Conservation (phyloP, 176 grass and related monocot genomes). For the Eragrostis curvula region DNA sequence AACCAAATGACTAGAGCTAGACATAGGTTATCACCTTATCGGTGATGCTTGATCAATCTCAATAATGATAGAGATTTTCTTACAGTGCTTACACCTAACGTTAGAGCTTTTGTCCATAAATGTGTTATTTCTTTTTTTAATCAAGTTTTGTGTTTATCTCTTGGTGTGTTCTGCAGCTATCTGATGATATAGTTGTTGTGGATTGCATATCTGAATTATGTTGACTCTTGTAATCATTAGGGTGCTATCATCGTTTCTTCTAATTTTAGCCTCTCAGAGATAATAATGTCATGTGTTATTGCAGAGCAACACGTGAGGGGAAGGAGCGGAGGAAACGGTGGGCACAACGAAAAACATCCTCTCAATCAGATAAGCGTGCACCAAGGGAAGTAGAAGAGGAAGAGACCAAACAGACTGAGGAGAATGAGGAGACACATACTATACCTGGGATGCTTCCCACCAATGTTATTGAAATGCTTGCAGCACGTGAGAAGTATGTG, state of each 20-base stretch:
- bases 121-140: background rate
- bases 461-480: constrained; percentile 78
- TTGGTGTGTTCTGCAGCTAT: background rate
- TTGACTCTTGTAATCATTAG: background rate
- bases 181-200: background rate
- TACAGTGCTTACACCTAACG: background rate
- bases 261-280: constrained; percentile 6
- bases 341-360: constrained; percentile 50
- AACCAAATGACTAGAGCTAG: background rate
- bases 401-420: constrained; percentile 30
- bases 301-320: constrained; percentile 36
- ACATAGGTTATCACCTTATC: background rate
- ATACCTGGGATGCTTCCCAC: constrained; percentile 81
- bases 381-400: constrained; percentile 31
- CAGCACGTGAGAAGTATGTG: constrained; percentile 94
- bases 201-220: background rate
- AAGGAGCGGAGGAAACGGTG: constrained; percentile 57
- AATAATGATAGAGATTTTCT: background rate
- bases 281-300: constrained; percentile 24
- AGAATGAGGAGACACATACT: constrained; percentile 31
- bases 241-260: background rate
- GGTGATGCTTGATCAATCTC: background rate
- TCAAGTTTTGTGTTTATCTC: background rate
- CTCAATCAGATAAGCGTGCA: constrained; percentile 35
- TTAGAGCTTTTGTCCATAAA: background rate